A percentile compares a stretch with the other conserved stretches of the same genome.
These are phyloP conservation scores for Kwoniella heveanensis DNA, from an alignment of 768 basidiomycete species.

Conservation along the genomic window DNA sequence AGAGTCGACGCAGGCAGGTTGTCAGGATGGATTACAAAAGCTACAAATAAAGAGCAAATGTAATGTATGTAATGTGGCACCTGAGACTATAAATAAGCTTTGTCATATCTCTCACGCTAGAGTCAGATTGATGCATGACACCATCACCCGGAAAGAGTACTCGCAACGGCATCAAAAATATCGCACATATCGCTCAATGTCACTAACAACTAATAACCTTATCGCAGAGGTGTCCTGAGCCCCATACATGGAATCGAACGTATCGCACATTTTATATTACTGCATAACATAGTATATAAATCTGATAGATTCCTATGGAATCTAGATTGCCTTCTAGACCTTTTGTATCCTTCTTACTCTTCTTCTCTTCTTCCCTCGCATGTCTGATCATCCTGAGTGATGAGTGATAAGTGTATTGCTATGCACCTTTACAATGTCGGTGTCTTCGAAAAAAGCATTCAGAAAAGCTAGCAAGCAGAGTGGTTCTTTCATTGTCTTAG, in stretches of 20 bases:
- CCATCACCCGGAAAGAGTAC: too few species aligned
- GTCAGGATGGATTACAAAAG: too few species aligned
- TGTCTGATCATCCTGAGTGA: background rate
- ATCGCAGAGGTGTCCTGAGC: too few species aligned
- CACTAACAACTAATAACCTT: too few species aligned
- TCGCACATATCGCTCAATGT: too few species aligned
- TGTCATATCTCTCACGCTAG: constrained; percentile 1
- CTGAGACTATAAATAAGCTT: background rate
- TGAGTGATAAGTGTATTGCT: background rate
- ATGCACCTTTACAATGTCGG: background rate
- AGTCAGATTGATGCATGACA: too few species aligned
- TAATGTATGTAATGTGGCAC: too few species aligned
- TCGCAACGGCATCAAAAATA: too few species aligned
- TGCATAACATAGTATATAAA: background rate
- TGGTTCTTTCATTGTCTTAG: background rate
- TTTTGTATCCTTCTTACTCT: background rate
- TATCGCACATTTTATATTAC: background rate
- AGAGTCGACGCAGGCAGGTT: too few species aligned
- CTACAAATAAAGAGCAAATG: background rate
- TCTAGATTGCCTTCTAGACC: background rate
- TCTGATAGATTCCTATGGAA: background rate
- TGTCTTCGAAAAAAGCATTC: too few species aligned
- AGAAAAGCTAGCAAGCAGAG: background rate
- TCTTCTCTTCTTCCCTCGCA: background rate
- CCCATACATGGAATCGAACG: too few species aligned